Base-by-base conservation (phyloP, 805 yeast species). In the Starmera dryadoides region DNA sequence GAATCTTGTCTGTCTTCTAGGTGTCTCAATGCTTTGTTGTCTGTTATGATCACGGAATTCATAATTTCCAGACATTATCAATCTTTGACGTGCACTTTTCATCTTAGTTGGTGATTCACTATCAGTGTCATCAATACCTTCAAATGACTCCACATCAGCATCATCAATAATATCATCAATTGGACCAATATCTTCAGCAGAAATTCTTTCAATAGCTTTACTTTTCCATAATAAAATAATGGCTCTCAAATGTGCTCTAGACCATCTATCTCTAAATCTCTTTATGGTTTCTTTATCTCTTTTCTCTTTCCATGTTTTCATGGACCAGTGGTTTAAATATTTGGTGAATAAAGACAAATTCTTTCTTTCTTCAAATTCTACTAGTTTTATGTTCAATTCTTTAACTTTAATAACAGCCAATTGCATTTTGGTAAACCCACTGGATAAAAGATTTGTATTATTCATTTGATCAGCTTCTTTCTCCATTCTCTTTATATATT, bases 231-330 rank as follows among this genome's bases (percentile, higher is more conserved):
- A 39, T 6, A 49, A 30, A 17, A 66, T 33, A 5, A 65, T 38
- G 0, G 66, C 69, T 37, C 70, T 46, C 20, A 63, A 41, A 20
- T 50, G 59, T 1, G 70, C 70, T 34, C 70, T 53, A 39, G 58
- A 52, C 70, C 70, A 66, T 37, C 71, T 50, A n/a, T 43, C 47
- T 32, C 57, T 48, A 42, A 65, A 64, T 12, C 47, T 46, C 4
- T 46, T 51, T 3, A 62, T 54, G 1, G 56, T 51, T 39, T 61
- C 66, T 21, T 59, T 52, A 40, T 64, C 64, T 39, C 65, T 56
- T 28, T 53, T 50, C 3, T 50, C 42, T 42, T 63, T 64, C 41
- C 65, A 44, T 23, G 50, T 43, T 34, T 52, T 49, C 42, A 64
- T 44, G 20, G 58, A 57, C 69, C 70, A 65, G 6, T 40, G 11